Conservation (phyloP, 139 green algal species). For the Bryopsis sp. region DNA sequence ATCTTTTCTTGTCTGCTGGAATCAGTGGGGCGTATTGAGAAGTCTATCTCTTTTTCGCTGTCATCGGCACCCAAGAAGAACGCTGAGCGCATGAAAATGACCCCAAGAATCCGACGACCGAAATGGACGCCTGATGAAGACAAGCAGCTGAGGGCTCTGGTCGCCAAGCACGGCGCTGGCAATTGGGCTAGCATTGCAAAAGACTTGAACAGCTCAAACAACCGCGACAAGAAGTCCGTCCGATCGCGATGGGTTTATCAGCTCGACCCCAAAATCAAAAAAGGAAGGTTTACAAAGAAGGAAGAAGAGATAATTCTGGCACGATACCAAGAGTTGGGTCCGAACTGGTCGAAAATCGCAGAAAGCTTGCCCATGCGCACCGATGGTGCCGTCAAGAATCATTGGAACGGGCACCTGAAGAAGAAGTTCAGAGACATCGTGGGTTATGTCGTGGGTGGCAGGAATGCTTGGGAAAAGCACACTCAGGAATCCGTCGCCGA, state of each 20-base stretch:
- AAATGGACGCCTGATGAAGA: slow-evolving; percentile 11
- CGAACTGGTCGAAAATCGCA: not conserved
- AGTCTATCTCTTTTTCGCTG: too few relatives aligned
- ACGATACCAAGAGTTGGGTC: slow-evolving; percentile 5
- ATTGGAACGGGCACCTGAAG: slow-evolving; percentile 3
- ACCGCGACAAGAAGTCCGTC: slow-evolving; percentile 9
- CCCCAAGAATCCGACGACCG: slow-evolving; percentile 5
- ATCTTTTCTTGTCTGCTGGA: too few relatives aligned
- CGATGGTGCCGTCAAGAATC: slow-evolving; percentile 4
- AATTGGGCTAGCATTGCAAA: not conserved
- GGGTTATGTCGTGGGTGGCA: too few relatives aligned
- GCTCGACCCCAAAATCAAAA: slow-evolving; percentile 10
- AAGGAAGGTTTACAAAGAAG: not conserved
- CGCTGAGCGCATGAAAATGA: too few relatives aligned
- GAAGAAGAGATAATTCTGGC: slow-evolving; percentile 8
- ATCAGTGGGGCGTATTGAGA: too few relatives aligned
- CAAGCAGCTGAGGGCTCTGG: not conserved
- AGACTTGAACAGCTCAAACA: slow-evolving; percentile 8
- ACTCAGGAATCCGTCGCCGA: too few relatives aligned
- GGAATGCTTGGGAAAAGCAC: too few relatives aligned
- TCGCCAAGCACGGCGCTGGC: not conserved
- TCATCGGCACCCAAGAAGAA: too few relatives aligned
- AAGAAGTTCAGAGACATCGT: too few relatives aligned
- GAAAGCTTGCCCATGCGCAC: not conserved
- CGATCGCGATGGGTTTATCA: slow-evolving; percentile 11